A percentile compares a stretch with the other conserved stretches of the same genome.
Evolutionary conservation across 163 green algal species (phyloP).

Genomic region (Scenedesmus sp.): DNA sequence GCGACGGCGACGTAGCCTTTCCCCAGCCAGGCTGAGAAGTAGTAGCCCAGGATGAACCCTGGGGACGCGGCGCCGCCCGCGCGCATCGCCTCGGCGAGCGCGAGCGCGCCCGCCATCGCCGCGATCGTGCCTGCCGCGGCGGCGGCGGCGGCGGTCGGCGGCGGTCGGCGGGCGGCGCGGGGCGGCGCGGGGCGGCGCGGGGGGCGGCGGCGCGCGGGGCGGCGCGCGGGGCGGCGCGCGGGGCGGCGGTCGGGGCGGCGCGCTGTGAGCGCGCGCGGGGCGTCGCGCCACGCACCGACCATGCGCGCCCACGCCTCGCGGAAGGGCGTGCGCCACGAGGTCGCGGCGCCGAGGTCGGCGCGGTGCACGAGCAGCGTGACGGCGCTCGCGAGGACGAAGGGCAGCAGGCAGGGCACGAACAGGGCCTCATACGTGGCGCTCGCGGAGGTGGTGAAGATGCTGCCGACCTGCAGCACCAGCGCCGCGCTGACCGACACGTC

Average conservation of each 20-base stretch:
- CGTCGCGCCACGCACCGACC: too few species aligned
- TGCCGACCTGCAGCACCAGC: conserved; percentile 45
- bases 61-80: conserved; percentile 30
- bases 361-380: conserved; percentile 9
- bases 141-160: too few species aligned
- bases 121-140: conserved; percentile 29
- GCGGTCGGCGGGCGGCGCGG: too few species aligned
- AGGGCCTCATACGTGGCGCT: conserved; percentile 37
- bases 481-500: conserved; percentile 37
- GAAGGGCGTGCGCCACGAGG: too few species aligned
- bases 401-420: conserved; percentile 53
- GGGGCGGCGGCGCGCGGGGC: too few species aligned
- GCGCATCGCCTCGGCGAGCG: conserved; percentile 44
- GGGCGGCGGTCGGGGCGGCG: too few species aligned
- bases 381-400: conserved; percentile 43
- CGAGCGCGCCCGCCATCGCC: conserved; percentile 42
- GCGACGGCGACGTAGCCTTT: conserved; percentile 45
- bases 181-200: too few species aligned
- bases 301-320: too few species aligned
- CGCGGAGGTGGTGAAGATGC: conserved; percentile 16
- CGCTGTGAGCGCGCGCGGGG: too few species aligned
- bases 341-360: neutral
- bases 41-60: conserved; percentile 55
- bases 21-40: conserved; percentile 37
- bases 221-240: too few species aligned